Evolutionary conservation across 1,139 yeast genomes (phyloP), one percentile per base, ranked within the genome.

Genomic region (Magnusiomyces suaveolens): DNA sequence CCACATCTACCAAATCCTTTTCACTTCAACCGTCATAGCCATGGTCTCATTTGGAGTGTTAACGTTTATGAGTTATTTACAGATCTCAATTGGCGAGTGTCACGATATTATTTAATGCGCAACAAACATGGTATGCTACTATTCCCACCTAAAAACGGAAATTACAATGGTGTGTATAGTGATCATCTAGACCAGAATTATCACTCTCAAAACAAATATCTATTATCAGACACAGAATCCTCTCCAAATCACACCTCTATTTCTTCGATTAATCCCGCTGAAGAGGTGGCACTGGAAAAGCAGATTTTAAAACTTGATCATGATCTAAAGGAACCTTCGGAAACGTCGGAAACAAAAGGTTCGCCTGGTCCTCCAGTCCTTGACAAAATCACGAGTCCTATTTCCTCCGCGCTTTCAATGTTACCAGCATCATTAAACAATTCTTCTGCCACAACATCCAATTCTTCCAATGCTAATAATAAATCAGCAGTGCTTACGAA

Each of bases 41-140:
- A 29, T 8, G 36, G 6, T 12, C 36, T 8, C 6, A 29, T 36
- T 36, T 36, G 41, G 41, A n/a, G 16, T 36, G 41, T 36, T 16
- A 18, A 36, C 18, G 18, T 36, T 16, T 36, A 79, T 53, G 96
- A 87, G 64, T 67, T 77, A 41, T 69, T 80, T 8, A 75, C 79
- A 51, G 95, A 87, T 65, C 60, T 75, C 26, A 70, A 77, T 0
- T 87, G 95, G 92, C 74, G 90, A 60, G 71, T 76, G 8, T 68
- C 72, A n/a, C 84, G 84, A 63, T 81, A 87, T 82, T 72, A 76
- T 61, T 83, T 83, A 60, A 69, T 87, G 52, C 69, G 70, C 44
- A 75, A 75, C 53, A 71, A 83, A 0, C 68, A 73, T 6, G 89
- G 89, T 6, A 29, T 29, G 36, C 12, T 29, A 8, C 12, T n/a